Evolutionary conservation across 2,329 filamentous ascomycete genomes (phyloP).

Genomic region (Pseudocercospora cruenta): DNA sequence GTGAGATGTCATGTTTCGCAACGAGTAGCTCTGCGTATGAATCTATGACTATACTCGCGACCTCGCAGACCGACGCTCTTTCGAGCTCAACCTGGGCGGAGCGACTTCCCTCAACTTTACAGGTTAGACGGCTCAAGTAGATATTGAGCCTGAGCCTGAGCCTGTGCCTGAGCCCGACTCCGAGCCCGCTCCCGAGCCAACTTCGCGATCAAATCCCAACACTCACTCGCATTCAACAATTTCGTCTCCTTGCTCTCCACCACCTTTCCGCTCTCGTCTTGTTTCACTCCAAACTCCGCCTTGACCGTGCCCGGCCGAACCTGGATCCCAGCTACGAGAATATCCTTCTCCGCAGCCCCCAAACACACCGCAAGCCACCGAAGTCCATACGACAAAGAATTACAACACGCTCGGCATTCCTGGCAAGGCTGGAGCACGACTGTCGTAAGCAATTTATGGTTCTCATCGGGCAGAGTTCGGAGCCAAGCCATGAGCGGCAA

Average conservation of each 20-base stretch:
- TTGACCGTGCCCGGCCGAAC: background rate
- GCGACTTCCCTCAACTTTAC: too few species aligned
- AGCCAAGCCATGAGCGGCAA: background rate
- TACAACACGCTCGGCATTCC: background rate
- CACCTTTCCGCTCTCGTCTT: background rate
- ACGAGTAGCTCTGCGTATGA: too few species aligned
- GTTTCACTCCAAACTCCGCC: background rate
- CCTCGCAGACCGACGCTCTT: too few species aligned
- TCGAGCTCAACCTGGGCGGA: too few species aligned
- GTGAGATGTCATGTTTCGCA: too few species aligned
- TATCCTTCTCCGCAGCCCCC: background rate
- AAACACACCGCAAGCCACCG: background rate
- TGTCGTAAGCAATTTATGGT: background rate
- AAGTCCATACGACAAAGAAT: background rate
- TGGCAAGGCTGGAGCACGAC: background rate
- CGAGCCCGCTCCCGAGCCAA: too few species aligned
- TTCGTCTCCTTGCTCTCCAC: background rate
- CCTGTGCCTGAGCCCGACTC: too few species aligned
- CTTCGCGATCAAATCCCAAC: background rate
- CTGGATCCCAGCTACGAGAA: background rate
- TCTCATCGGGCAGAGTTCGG: background rate
- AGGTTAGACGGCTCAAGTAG: too few species aligned
- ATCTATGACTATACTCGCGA: too few species aligned
- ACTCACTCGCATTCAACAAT: background rate
- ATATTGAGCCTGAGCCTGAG: too few species aligned